Conservation (phyloP, 192 early-diverging fungal species). For the Coemansia sp. region DNA sequence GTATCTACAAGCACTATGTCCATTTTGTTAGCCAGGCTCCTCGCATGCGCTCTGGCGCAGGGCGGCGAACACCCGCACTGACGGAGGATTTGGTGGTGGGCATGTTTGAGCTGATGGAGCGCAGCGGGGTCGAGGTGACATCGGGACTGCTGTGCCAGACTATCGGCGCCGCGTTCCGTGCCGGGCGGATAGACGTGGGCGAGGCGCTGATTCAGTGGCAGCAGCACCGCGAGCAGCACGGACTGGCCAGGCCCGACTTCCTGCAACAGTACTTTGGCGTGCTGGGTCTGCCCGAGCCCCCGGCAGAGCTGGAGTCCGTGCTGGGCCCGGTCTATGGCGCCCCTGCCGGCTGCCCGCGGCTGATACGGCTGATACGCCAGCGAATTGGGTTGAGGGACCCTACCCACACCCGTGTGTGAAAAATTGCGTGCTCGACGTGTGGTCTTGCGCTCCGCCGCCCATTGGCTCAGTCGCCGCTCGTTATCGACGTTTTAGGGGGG, state of each 20-base stretch:
- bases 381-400: too few species aligned
- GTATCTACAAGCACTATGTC: neutral
- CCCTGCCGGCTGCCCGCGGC: conserved; percentile 13
- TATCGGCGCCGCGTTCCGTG: conserved; percentile 25
- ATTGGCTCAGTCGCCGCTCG: too few species aligned
- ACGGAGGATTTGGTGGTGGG: conserved; percentile 19
- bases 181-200: conserved; percentile 30
- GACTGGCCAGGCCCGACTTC: conserved; percentile 21
- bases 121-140: conserved; percentile 21
- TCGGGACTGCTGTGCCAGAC: conserved; percentile 40
- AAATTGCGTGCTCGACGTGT: too few species aligned
- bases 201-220: conserved; percentile 45
- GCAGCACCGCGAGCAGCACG: conserved; percentile 34
- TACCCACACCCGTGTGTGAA: too few species aligned
- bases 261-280: conserved; percentile 27
- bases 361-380: conserved; percentile 7
- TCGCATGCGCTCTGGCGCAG: neutral
- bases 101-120: conserved; percentile 36
- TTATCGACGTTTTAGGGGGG: neutral
- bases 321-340: conserved; percentile 15
- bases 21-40: neutral
- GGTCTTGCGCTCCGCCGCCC: too few species aligned
- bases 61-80: neutral
- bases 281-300: conserved; percentile 23
- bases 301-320: conserved; percentile 12